These are phyloP conservation scores for Trifolium dubium DNA, from an alignment of 306 rosid species.

Conservation along the genomic window DNA sequence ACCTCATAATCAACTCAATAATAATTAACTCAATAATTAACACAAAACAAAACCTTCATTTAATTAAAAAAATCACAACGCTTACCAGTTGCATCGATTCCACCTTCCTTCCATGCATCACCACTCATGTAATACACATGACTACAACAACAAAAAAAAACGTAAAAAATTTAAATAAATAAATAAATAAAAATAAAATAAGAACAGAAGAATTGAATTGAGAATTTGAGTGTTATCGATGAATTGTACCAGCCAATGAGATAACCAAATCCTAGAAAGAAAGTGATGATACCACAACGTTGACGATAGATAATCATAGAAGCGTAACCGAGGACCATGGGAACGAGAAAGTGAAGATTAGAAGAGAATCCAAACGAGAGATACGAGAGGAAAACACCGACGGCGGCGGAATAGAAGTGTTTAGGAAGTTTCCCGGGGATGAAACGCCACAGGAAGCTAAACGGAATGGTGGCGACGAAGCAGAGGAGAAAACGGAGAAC, in stretches of 20 bases:
- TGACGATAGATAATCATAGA: constrained; percentile 76
- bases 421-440: constrained; percentile 68
- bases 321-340: constrained; percentile 78
- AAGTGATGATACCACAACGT: constrained; percentile 78
- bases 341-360: constrained; percentile 79
- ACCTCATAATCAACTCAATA: constrained; percentile 32
- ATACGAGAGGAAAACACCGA: constrained; percentile 76
- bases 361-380: constrained; percentile 92
- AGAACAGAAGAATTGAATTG: background rate
- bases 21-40: constrained; percentile 18
- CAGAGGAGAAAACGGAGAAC: constrained; percentile 91
- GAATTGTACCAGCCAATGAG: constrained; percentile 67
- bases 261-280: constrained; percentile 79
- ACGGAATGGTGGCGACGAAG: constrained; percentile 81
- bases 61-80: background rate
- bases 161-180: background rate
- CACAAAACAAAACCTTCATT: background rate
- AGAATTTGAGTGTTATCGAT: background rate
- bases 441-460: constrained; percentile 74
- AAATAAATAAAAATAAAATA: background rate
- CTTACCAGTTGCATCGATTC: constrained; percentile 97
- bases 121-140: constrained; percentile 99
- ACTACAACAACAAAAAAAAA: constrained; percentile 50
- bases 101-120: constrained; percentile 99
- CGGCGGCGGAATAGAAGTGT: constrained; percentile 71